Evolutionary conservation across 306 rosid species (phyloP), one percentile per base, ranked within the genome.

Genomic region (Abrus pulchellus): DNA sequence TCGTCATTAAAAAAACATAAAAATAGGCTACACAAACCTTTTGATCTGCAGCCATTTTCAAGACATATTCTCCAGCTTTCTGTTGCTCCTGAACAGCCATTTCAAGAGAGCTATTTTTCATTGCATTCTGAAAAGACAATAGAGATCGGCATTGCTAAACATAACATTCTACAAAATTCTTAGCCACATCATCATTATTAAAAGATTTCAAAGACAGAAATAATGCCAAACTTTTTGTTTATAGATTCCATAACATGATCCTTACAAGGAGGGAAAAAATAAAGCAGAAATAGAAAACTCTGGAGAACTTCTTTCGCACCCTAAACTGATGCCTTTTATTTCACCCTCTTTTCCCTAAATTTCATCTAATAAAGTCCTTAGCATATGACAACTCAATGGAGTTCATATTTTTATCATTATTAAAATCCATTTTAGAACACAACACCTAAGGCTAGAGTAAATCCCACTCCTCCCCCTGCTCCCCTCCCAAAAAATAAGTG

Each of bases 21-120:
- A 79, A 75, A 69, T n/a, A 60, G 40, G 73, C 70, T 86, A 83
- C 80, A 76, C 88, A 78, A 74, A 96, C 99, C 99, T 93, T 90
- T 73, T 96, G 99, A 81, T 93, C 99, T 65, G 92, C 97, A 1
- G 97, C 98, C 79, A 96, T 85, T 87, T 92, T 96, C 86, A 92
- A 54, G 68, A 96, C 84, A 68, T 90, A 91, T 78, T 87, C 92
- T 55, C 89, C 91, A 62, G 97, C 97, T 85, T 77, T 93, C 73
- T 77, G 80, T 83, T 93, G 98, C 90, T 91, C 99, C 85, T 82
- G 54, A 81, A 88, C 84, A 83, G 99, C 99, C 93, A 93, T 75
- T 79, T 90, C 89, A 68, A 96, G 91, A 85, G 94, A 87, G 82
- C 88, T 88, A 62, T 96, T 90, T 77, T 69, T 91, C 32, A 84